phyloP scores from a whole-genome alignment of 2,329 filamentous ascomycete genomes.

The Beauveria rudraprayagi region DNA sequence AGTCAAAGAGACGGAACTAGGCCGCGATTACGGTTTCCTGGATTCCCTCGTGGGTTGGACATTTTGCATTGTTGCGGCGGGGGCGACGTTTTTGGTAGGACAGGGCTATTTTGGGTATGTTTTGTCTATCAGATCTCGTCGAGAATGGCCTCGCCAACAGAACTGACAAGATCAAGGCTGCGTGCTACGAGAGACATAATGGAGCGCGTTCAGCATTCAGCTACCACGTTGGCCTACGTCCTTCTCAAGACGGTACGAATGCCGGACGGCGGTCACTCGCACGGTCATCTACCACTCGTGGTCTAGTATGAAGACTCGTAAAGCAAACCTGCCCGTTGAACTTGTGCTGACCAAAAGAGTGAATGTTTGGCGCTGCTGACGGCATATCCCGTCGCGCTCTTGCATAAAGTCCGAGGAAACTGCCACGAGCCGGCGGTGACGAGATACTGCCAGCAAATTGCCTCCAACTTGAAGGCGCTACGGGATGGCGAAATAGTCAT shows the following conservation, averaged over 20 bases:
- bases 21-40: background rate
- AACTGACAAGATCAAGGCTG: constrained; percentile 11
- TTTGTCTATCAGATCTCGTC: background rate
- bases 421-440: constrained; percentile 19
- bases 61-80: constrained; percentile 10
- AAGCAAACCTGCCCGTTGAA: background rate
- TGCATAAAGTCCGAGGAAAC: constrained; percentile 19
- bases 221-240: constrained; percentile 15
- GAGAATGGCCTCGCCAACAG: background rate
- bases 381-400: constrained; percentile 20
- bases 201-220: constrained; percentile 16
- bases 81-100: constrained; percentile 14
- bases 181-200: constrained; percentile 17
- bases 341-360: constrained; percentile 14
- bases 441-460: constrained; percentile 17
- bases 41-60: constrained; percentile 5
- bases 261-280: background rate
- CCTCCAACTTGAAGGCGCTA: constrained; percentile 14
- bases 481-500: constrained; percentile 5
- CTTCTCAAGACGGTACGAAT: constrained; percentile 17
- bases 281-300: constrained; percentile 14
- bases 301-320: constrained; percentile 16
- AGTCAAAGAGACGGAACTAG: background rate
- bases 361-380: constrained; percentile 20
- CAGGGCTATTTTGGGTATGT: constrained; percentile 18